Evolutionary conservation across 352 stramenopile species (phyloP).

Genomic region (Pythium vanterpoolii): DNA sequence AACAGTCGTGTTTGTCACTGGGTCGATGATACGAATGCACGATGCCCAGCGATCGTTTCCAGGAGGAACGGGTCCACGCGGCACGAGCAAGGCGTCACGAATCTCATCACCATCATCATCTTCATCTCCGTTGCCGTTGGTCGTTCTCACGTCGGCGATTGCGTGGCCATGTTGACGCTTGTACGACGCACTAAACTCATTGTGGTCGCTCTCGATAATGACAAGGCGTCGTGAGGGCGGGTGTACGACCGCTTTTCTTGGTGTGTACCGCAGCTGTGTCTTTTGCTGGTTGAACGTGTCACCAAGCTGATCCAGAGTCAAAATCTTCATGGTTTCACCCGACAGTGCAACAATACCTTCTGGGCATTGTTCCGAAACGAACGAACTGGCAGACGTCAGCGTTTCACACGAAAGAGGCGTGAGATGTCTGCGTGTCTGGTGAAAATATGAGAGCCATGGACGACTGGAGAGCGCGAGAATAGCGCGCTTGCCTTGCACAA

Average conservation of each 20-base stretch:
- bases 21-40: slow-evolving; percentile 97
- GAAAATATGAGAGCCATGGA: slow-evolving; percentile 95
- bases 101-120: slow-evolving; percentile 89
- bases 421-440: slow-evolving; percentile 89
- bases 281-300: slow-evolving; percentile 97
- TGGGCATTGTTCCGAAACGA: slow-evolving; percentile 94
- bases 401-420: slow-evolving; percentile 95
- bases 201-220: slow-evolving; percentile 98
- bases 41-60: slow-evolving; percentile 93
- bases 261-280: slow-evolving; percentile 96
- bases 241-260: slow-evolving; percentile 93
- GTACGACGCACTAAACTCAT: slow-evolving; percentile 92
- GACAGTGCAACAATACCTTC: slow-evolving; percentile 97
- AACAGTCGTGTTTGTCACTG: slow-evolving; percentile 83
- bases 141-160: slow-evolving; percentile 53
- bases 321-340: slow-evolving; percentile 95
- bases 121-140: slow-evolving; percentile 53
- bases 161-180: slow-evolving; percentile 76
- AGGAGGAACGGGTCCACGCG: slow-evolving; percentile 49
- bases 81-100: slow-evolving; percentile 66
- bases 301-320: slow-evolving; percentile 94
- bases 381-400: slow-evolving; percentile 94
- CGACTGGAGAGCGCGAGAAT: slow-evolving; percentile 94
- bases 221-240: slow-evolving; percentile 85
- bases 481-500: slow-evolving; percentile 84